Conservation (phyloP, 768 basidiomycete genomes). For the button mushroom (Agaricus bisporus) region DNA sequence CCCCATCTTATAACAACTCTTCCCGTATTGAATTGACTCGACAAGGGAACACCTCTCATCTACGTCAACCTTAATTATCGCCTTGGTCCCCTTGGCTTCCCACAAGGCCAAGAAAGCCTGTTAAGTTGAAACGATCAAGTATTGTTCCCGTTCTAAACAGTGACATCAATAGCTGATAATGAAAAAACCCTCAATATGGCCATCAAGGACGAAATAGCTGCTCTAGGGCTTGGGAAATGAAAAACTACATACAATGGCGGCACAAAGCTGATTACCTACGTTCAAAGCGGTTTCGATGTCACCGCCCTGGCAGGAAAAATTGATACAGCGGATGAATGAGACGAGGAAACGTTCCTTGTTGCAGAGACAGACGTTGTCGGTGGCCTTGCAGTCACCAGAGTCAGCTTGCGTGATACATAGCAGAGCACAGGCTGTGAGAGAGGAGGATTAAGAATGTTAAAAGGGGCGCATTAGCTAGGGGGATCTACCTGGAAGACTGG, state of each 20-base stretch:
- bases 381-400: slow-evolving; percentile 35
- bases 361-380: slow-evolving; percentile 60
- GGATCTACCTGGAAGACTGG: slow-evolving; percentile 8
- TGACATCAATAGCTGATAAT: slow-evolving; percentile 21
- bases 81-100: slow-evolving; percentile 40
- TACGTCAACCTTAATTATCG: slow-evolving; percentile 36
- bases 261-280: slow-evolving; percentile 37
- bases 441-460: background rate
- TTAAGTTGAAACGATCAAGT: background rate
- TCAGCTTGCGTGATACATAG: slow-evolving; percentile 41
- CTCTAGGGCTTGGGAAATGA: slow-evolving; percentile 22
- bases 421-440: slow-evolving; percentile 40
- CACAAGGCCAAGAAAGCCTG: slow-evolving; percentile 31
- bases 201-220: slow-evolving; percentile 38
- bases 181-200: slow-evolving; percentile 38
- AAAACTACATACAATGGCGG: slow-evolving; percentile 37
- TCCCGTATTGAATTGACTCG: background rate
- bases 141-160: background rate
- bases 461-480: slow-evolving; percentile 26
- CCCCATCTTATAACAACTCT: background rate
- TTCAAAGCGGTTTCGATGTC: slow-evolving; percentile 39
- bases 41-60: slow-evolving; percentile 36
- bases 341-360: slow-evolving; percentile 36
- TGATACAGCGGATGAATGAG: slow-evolving; percentile 43
- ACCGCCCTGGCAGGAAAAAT: slow-evolving; percentile 33